phyloP scores from a whole-genome alignment of 805 yeast genomes.

The Zygosaccharomyces gambellarensis region DNA sequence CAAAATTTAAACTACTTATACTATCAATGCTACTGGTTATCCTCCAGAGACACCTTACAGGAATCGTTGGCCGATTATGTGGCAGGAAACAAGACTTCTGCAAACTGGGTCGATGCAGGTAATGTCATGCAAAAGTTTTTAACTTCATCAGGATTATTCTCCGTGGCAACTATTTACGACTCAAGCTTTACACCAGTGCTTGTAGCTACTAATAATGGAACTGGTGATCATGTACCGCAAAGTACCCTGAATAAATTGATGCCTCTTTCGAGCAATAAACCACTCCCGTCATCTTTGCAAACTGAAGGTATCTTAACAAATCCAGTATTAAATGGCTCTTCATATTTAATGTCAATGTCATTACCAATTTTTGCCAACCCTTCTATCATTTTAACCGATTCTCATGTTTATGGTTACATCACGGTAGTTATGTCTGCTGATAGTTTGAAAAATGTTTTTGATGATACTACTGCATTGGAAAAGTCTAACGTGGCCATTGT shows the following conservation, averaged over 20 bases:
- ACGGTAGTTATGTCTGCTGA: slow-evolving; percentile 53
- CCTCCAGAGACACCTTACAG: slow-evolving; percentile 57
- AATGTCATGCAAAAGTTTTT: slow-evolving; percentile 56
- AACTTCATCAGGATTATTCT: slow-evolving; percentile 56
- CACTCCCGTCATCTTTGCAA: slow-evolving; percentile 42
- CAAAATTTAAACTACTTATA: slow-evolving; percentile 61
- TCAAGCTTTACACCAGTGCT: slow-evolving; percentile 47
- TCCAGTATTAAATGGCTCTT: slow-evolving; percentile 48
- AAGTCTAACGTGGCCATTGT: slow-evolving; percentile 33
- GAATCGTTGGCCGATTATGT: slow-evolving; percentile 54
- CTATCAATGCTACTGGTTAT: slow-evolving; percentile 64
- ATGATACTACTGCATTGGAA: slow-evolving; percentile 41
- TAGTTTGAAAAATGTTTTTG: slow-evolving; percentile 38
- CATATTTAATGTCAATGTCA: slow-evolving; percentile 67
- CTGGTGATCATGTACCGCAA: slow-evolving; percentile 34
- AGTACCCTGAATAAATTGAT: slow-evolving; percentile 38
- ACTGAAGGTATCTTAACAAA: slow-evolving; percentile 56
- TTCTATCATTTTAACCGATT: slow-evolving; percentile 58
- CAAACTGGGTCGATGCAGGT: slow-evolving; percentile 44
- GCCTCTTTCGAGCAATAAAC: slow-evolving; percentile 46
- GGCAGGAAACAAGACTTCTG: slow-evolving; percentile 64
- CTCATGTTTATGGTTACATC: slow-evolving; percentile 64
- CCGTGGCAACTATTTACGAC: slow-evolving; percentile 65
- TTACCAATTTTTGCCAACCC: slow-evolving; percentile 68
- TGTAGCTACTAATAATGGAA: slow-evolving; percentile 39